Evolutionary conservation across 148 eudicot species (phyloP).

Genomic region (Rhododendron mucronatum): DNA sequence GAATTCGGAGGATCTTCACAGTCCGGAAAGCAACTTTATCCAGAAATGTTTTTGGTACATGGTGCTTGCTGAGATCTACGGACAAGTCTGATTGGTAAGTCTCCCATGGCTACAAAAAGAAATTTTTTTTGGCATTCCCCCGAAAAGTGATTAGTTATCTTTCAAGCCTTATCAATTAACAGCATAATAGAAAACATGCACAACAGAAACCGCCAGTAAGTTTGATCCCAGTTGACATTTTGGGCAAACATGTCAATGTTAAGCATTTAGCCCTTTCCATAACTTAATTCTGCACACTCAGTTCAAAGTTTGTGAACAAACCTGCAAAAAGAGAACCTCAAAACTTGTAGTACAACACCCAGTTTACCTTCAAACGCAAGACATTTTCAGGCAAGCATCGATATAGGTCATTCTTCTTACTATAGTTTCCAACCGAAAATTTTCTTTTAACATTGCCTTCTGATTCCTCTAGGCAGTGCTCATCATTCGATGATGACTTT

Average conservation of each 20-base stretch:
- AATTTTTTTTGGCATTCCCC: not conserved
- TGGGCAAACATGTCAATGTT: not conserved
- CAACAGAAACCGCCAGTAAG: not conserved
- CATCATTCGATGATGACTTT: not conserved
- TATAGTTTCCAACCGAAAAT: not conserved
- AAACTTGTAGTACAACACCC: not conserved
- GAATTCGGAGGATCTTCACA: constrained; percentile 75
- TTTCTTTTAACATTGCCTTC: not conserved
- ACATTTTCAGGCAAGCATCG: not conserved
- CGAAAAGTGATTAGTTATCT: not conserved
- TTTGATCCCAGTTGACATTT: not conserved
- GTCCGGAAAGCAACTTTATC: constrained; percentile 80
- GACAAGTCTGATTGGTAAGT: constrained; percentile 60
- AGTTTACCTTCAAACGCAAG: not conserved
- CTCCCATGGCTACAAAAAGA: constrained; percentile 72
- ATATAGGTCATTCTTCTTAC: not conserved
- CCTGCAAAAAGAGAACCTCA: not conserved
- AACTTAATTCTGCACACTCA: not conserved
- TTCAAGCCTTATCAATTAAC: not conserved
- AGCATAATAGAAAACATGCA: not conserved
- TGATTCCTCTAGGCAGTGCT: not conserved
- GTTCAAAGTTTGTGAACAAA: not conserved
- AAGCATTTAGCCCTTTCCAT: not conserved
- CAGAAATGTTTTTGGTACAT: constrained; percentile 66
- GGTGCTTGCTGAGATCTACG: constrained; percentile 76